phyloP scores from a whole-genome alignment of 805 yeast genomes.

The Candida saitoana region DNA sequence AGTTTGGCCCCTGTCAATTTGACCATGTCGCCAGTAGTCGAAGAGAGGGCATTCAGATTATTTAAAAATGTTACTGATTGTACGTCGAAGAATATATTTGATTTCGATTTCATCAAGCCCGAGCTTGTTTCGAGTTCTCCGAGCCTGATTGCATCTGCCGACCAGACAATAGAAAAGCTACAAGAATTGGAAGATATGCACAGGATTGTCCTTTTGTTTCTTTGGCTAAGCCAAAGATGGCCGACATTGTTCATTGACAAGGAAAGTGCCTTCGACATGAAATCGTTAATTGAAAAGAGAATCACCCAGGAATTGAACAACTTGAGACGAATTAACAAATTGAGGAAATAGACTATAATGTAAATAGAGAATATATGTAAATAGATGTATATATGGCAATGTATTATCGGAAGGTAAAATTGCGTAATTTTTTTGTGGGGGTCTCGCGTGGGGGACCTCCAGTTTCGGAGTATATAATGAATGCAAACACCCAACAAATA shows the following conservation, averaged over 20 bases:
- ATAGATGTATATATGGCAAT: background rate
- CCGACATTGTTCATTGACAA: constrained; percentile 77
- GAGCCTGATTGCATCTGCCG: constrained; percentile 14
- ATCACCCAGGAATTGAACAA: constrained; percentile 47
- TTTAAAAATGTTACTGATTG: constrained; percentile 54
- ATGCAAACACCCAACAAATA: no score
- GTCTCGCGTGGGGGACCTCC: background rate
- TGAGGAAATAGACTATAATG: background rate
- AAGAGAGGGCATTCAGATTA: constrained; percentile 41
- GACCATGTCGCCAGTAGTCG: constrained; percentile 28
- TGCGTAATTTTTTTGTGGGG: background rate
- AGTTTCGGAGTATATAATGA: background rate
- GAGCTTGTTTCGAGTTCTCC: constrained; percentile 20
- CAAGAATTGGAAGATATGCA: constrained; percentile 60
- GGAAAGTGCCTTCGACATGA: constrained; percentile 67
- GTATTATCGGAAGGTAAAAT: no score
- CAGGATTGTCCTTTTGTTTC: constrained; percentile 58
- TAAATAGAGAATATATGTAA: background rate
- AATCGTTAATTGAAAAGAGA: constrained; percentile 61
- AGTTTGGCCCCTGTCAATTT: constrained; percentile 58
- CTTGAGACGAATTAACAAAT: constrained; percentile 19
- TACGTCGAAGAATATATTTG: constrained; percentile 52
- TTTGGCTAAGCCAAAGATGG: constrained; percentile 87
- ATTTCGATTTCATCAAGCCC: constrained; percentile 37
- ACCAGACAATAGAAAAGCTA: constrained; percentile 18